Evolutionary conservation across 306 rosid genomes (phyloP).

Genomic region (Cucurbita moschata): DNA sequence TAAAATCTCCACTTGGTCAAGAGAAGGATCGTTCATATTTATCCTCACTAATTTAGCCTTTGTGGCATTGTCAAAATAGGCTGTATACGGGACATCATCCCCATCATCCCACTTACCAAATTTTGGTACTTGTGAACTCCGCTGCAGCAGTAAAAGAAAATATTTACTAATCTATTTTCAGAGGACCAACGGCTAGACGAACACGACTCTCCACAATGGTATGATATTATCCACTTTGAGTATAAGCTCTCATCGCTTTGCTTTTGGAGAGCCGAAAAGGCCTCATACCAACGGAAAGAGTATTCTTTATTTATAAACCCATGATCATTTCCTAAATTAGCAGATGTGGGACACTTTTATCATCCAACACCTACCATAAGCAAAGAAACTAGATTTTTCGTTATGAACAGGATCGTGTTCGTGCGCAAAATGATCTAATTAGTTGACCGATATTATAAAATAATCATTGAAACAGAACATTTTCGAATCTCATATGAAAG

Average conservation of each 20-base stretch:
- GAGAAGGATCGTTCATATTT: neutral
- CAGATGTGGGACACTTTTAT: no score
- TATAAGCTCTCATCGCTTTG: no score
- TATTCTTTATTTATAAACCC: no score
- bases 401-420: neutral
- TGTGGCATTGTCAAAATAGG: slow-evolving; percentile 10
- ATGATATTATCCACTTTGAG: no score
- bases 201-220: no score
- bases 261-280: no score
- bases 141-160: neutral
- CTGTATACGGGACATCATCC: slow-evolving; percentile 8
- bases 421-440: neutral
- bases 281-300: no score
- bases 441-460: neutral
- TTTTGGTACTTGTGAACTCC: slow-evolving; percentile 2
- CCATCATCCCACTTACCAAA: slow-evolving; percentile 15
- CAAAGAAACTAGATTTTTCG: neutral
- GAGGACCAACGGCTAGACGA: neutral
- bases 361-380: neutral
- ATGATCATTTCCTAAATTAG: no score
- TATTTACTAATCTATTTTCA: neutral
- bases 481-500: neutral
- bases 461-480: neutral
- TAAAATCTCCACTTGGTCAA: neutral
- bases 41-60: neutral